Conservation (phyloP, 2,329 filamentous ascomycete species). For the Aspergillus udagawae region DNA sequence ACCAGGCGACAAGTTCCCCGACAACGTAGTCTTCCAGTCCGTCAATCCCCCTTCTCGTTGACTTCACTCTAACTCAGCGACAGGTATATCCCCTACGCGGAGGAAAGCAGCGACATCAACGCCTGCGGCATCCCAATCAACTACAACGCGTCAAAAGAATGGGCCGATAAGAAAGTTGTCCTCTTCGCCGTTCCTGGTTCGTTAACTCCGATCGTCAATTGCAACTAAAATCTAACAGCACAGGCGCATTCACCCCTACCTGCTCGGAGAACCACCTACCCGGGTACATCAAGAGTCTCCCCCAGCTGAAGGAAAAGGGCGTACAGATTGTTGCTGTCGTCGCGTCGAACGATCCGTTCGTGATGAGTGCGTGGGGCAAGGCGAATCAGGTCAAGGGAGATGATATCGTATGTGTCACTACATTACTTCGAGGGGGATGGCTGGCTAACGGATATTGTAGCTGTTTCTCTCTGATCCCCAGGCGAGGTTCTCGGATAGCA, state of each 20-base stretch:
- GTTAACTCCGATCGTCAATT: constrained; percentile 4
- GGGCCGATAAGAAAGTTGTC: constrained; percentile 68
- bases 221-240: constrained; percentile 23
- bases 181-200: constrained; percentile 65
- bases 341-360: constrained; percentile 75
- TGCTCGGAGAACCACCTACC: constrained; percentile 77
- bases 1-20: constrained; percentile 76
- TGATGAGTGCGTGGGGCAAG: constrained; percentile 87
- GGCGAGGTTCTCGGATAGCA: constrained; percentile 66
- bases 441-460: constrained; percentile 27
- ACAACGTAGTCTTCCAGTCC: constrained; percentile 70
- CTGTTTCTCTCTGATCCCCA: constrained; percentile 72
- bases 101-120: constrained; percentile 65
- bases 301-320: constrained; percentile 69
- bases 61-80: not conserved
- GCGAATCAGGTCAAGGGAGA: constrained; percentile 72
- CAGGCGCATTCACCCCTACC: constrained; percentile 73
- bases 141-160: constrained; percentile 77
- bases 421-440: not conserved
- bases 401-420: constrained; percentile 49
- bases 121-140: constrained; percentile 73
- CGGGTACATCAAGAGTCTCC: constrained; percentile 68
- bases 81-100: constrained; percentile 72
- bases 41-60: constrained; percentile 18
- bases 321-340: constrained; percentile 76